These are phyloP conservation scores for Rutidosis leptorrhynchoides DNA, from an alignment of 129 eudicot genomes.

Conservation along the genomic window DNA sequence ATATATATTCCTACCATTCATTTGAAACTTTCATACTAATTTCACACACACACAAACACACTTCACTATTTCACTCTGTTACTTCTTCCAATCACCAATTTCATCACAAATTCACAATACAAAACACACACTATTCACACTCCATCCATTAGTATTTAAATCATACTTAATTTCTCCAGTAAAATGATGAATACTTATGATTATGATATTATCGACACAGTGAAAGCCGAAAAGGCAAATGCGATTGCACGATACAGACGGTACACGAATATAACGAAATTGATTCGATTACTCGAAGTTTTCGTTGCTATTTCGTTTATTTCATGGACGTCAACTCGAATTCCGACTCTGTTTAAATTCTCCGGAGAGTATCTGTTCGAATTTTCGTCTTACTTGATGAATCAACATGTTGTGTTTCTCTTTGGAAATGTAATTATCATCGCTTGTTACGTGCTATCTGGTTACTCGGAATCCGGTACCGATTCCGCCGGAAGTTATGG, in stretches of 20 bases:
- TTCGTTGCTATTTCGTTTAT: conserved; percentile 42
- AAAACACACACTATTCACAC: background rate
- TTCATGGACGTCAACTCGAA: conserved; percentile 61
- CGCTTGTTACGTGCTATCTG: conserved; percentile 43
- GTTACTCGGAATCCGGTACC: conserved; percentile 35
- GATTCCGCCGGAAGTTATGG: conserved; percentile 18
- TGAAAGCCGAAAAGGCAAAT: conserved; percentile 41
- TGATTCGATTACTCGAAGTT: conserved; percentile 41
- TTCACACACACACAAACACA: background rate
- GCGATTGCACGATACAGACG: conserved; percentile 55
- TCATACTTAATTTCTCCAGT: background rate
- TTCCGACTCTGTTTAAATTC: conserved; percentile 31
- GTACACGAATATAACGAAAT: conserved; percentile 37
- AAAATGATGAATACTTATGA: conserved; percentile 22
- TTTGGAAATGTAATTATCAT: conserved; percentile 63
- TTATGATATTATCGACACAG: conserved; percentile 20
- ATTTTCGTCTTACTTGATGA: conserved; percentile 33
- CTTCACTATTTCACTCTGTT: background rate
- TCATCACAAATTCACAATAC: too few relatives aligned
- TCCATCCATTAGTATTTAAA: background rate
- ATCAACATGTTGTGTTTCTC: conserved; percentile 64
- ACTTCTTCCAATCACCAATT: background rate
- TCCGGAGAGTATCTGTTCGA: conserved; percentile 28
- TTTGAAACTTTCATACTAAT: conserved; percentile 15
- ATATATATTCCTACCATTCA: conserved; percentile 22